Evolutionary conservation across 2,329 filamentous ascomycete genomes (phyloP).

Genomic region (Calonectria multiphialidica): DNA sequence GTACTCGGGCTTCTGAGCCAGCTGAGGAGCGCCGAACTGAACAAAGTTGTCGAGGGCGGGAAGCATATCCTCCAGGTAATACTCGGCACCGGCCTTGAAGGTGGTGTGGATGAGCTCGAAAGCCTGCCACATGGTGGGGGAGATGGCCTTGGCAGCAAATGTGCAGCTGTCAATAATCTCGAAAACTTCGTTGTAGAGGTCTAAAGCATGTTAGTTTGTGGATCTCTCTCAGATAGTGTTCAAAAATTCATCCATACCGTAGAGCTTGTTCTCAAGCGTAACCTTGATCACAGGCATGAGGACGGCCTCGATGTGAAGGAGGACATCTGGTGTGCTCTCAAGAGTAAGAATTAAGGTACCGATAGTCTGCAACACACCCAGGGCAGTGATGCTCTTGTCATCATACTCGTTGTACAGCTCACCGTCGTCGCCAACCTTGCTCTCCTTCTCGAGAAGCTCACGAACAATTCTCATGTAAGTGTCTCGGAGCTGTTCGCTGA

Average conservation of each 20-base stretch:
- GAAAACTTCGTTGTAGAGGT: conserved; percentile 98
- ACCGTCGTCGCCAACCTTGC: conserved; percentile 80
- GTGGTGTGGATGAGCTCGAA: conserved; percentile 97
- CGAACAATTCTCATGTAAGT: conserved; percentile 95
- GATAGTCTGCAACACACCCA: conserved; percentile 97
- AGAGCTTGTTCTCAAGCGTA: conserved; percentile 97
- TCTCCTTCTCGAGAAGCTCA: conserved; percentile 90
- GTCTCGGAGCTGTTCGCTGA: conserved; percentile 95
- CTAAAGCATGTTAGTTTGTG: conserved; percentile 54
- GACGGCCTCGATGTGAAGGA: conserved; percentile 93
- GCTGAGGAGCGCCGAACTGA: conserved; percentile 85
- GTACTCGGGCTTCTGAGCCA: conserved; percentile 87
- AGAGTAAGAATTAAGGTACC: conserved; percentile 96
- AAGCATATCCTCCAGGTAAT: conserved; percentile 99
- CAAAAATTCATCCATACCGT: conserved; percentile 65
- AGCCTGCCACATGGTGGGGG: conserved; percentile 97
- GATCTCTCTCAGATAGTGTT: not conserved
- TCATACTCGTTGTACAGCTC: conserved; percentile 93
- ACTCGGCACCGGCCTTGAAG: conserved; percentile 96
- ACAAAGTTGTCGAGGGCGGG: conserved; percentile 98
- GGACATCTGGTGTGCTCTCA: conserved; percentile 95
- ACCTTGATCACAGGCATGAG: conserved; percentile 97
- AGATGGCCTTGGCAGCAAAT: conserved; percentile 96
- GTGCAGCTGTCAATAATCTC: conserved; percentile 99
- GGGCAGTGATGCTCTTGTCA: conserved; percentile 97